Percentiles rank a stretch among this genome's conserved stretches.
Conservation (phyloP, 2,329 filamentous ascomycete genomes). For the Trichoderma gracile region DNA sequence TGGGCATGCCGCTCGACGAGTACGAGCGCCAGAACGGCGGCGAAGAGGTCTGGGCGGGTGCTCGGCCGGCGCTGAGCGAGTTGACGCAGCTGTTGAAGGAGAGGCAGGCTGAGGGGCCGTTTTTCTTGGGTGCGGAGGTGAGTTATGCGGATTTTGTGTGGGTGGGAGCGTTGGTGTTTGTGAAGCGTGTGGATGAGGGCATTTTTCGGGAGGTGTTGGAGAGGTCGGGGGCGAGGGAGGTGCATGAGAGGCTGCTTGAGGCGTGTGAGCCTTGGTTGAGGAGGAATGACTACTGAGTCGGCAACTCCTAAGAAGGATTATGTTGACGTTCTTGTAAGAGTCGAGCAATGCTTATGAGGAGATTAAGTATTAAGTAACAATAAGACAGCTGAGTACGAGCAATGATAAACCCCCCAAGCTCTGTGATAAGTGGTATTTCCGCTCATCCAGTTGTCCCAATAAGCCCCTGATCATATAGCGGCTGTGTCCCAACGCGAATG, state of each 20-base stretch:
- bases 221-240: constrained; percentile 40
- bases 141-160: constrained; percentile 62
- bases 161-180: constrained; percentile 49
- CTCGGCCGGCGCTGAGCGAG: constrained; percentile 39
- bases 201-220: constrained; percentile 41
- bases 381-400: neutral
- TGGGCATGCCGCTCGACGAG: constrained; percentile 57
- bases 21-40: constrained; percentile 50
- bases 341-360: too few relatives aligned
- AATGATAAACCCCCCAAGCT: too few relatives aligned
- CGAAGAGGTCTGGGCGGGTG: constrained; percentile 51
- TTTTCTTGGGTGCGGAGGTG: constrained; percentile 58
- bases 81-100: constrained; percentile 53
- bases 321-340: too few relatives aligned
- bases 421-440: too few relatives aligned
- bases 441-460: neutral
- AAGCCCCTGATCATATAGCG: neutral
- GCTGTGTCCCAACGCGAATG: neutral
- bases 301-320: neutral
- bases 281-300: constrained; percentile 40
- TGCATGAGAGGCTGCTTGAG: constrained; percentile 45
- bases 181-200: constrained; percentile 39
- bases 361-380: neutral
- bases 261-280: constrained; percentile 44
- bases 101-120: constrained; percentile 55